Base-by-base conservation (phyloP, 805 yeast species). In the Yarrowia sp. region DNA sequence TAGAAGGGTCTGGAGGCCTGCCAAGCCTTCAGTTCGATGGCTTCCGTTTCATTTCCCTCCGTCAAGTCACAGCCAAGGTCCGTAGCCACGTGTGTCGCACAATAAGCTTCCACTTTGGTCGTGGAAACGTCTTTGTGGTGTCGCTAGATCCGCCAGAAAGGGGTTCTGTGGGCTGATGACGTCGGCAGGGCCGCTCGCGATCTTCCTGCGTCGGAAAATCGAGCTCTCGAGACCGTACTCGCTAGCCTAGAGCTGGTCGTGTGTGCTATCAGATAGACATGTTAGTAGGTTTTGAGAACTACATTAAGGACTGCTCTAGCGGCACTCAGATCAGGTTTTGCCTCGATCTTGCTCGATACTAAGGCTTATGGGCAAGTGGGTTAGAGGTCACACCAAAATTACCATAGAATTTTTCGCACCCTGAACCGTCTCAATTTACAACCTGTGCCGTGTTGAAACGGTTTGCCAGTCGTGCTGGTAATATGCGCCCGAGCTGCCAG, bases 21-120 rank as follows among this genome's bases (percentile, higher is more conserved):
- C 58, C 58, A 51, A 51, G 58, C 42, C 42, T 18, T 35, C 41
- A 10, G 22, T 10, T 24, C 56, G 56, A 47, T 47, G 56, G 39
- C 56, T n/a, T 47, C 27, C 39, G 16, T n/a, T 22, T 22, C 39
- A 22, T 47, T 47, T 47, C 39, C 24, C 42, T 8, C 7, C 14
- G 27, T 24, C 42, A 33, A 22, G 42, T 25, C 32, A 33, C n/a
- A 51, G 38, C 42, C 58, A 51, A 51, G 58, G 18, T 38, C 58
- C 16, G 24, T 51, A 51, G 58, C 58, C 58, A 51, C 58, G 58
- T 51, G 58, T 51, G 58, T 51, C 32, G 58, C 58, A 33, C 19
- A 33, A 12, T 51, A 24, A 22, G 24, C 58, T 51, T 51, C 42
- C 21, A 14, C 29, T 9, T n/a, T n/a, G n/a, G n/a, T n/a, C n/a